Evolutionary conservation across 352 stramenopile genomes (phyloP), one percentile per base, ranked within the genome.

Genomic region (Pythium angustatum): DNA sequence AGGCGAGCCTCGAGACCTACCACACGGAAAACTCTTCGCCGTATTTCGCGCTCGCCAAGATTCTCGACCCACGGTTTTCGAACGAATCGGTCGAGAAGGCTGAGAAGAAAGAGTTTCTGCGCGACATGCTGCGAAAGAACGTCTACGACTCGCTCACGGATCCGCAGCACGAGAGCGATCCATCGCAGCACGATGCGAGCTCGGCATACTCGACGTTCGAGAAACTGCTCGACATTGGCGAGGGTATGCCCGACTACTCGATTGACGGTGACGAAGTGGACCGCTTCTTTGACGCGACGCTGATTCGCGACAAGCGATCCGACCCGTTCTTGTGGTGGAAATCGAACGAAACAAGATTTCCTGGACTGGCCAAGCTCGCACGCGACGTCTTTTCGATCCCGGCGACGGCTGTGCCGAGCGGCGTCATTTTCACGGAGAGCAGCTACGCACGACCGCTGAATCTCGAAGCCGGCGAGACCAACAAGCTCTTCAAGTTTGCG

Each of bases 281-380:
- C 59, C 79, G 83, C n/a, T 92, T 92, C 68, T 92, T 92, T 26
- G 83, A 92, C 27, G 83, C 83, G 9, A 92, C 83, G 38, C 74
- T 92, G 28, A 86, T 92, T 59, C 81, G 83, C 9, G 83, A 92
- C 69, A 92, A 92, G 62, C 78, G 81, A 15, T 92, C 83, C 12
- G 83, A 92, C 48, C 83, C 83, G 56, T 88, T 92, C 48, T 55
- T 92, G 56, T 92, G 83, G 83, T 92, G 83, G 83, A 92, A 89
- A 62, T 92, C 83, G 44, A 92, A 92, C 62, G 83, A 88, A 60
- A 90, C 83, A 36, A 78, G 83, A 28, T 92, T 92, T 57, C 83
- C 83, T 0, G 68, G 67, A 5, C 58, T 92, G n/a, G 78, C 83
- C 15, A 90, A 89, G 68, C 79, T 92, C 3, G 83, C 83, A n/a